A percentile compares a stretch with the other conserved stretches of the same genome.
Evolutionary conservation across 768 basidiomycete genomes (phyloP).

Genomic region (Termitomyces sp.): DNA sequence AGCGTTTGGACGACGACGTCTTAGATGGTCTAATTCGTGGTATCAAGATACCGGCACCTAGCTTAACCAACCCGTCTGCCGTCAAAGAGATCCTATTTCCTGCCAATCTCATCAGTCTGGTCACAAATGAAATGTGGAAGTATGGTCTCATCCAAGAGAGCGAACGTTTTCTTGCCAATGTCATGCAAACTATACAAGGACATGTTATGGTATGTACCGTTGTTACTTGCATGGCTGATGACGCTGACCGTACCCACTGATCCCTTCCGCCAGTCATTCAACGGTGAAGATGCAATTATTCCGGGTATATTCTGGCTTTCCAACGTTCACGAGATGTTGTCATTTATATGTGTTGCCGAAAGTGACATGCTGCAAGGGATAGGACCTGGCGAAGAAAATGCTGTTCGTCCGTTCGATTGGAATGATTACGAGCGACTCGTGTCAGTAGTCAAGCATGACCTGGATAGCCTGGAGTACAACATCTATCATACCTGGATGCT

Average conservation of each 20-base stretch:
- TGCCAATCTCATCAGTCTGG: slow-evolving; percentile 92
- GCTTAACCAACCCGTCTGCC: slow-evolving; percentile 83
- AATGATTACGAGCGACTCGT: slow-evolving; percentile 94
- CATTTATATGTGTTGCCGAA: slow-evolving; percentile 98
- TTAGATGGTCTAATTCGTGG: slow-evolving; percentile 85
- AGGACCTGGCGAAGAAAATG: slow-evolving; percentile 90
- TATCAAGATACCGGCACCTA: slow-evolving; percentile 89
- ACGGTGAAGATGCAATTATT: slow-evolving; percentile 89
- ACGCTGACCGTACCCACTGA: neutral
- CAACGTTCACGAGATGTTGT: slow-evolving; percentile 98
- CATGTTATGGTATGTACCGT: slow-evolving; percentile 86
- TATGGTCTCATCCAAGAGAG: slow-evolving; percentile 95
- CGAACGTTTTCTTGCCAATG: slow-evolving; percentile 96
- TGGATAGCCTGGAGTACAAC: slow-evolving; percentile 98
- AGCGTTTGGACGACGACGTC: slow-evolving; percentile 89
- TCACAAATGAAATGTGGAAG: slow-evolving; percentile 99
- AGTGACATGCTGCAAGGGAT: slow-evolving; percentile 98
- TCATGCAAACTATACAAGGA: slow-evolving; percentile 96
- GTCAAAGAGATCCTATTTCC: slow-evolving; percentile 99
- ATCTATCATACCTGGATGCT: slow-evolving; percentile 99
- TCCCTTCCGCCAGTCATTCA: slow-evolving; percentile 60
- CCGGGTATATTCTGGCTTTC: slow-evolving; percentile 99
- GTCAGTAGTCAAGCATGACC: slow-evolving; percentile 97
- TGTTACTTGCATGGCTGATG: slow-evolving; percentile 1
- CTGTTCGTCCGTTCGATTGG: slow-evolving; percentile 93